These are phyloP conservation scores for Mycena haematopus DNA, from an alignment of 768 basidiomycete genomes.

Conservation along the genomic window DNA sequence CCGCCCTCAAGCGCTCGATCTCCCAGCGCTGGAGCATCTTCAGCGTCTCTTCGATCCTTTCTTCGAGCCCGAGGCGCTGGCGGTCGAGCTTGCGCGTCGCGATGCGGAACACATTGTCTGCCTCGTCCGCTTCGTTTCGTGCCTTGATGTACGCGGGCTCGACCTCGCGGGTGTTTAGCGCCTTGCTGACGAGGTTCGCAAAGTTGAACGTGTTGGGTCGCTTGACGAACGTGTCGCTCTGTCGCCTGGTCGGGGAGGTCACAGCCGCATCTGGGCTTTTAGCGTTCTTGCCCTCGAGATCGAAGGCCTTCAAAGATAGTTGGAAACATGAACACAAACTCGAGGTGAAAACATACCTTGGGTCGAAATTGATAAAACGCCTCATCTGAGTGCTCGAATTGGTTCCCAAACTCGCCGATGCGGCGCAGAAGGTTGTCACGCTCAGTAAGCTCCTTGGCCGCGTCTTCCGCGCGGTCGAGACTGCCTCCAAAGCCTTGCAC, in stretches of 20 bases:
- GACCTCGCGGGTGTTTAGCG: constrained; percentile 55
- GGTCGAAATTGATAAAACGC: constrained; percentile 87
- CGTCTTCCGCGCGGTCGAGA: constrained; percentile 81
- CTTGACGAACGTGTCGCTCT: constrained; percentile 64
- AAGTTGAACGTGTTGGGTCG: constrained; percentile 62
- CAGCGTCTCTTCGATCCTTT: constrained; percentile 82
- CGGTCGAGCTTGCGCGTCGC: constrained; percentile 84
- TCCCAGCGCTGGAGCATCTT: constrained; percentile 88
- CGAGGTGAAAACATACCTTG: constrained; percentile 54
- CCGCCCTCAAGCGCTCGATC: constrained; percentile 77
- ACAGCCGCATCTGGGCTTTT: constrained; percentile 30
- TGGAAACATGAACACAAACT: neutral
- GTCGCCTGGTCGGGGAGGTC: constrained; percentile 36
- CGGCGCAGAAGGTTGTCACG: constrained; percentile 70
- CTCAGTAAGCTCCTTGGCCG: constrained; percentile 66
- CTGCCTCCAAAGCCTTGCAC: constrained; percentile 80
- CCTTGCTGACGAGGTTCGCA: constrained; percentile 76
- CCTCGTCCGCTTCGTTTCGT: constrained; percentile 79
- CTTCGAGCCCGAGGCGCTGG: constrained; percentile 85
- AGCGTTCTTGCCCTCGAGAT: constrained; percentile 48
- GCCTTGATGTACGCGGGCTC: constrained; percentile 77
- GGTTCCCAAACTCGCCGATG: constrained; percentile 83
- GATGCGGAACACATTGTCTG: constrained; percentile 80
- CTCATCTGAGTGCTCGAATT: constrained; percentile 78
- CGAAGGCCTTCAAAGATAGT: constrained; percentile 57